Evolutionary conservation across 768 basidiomycete species (phyloP), one percentile per base, ranked within the genome.

Genomic region (Hygrophorus pudorinus): DNA sequence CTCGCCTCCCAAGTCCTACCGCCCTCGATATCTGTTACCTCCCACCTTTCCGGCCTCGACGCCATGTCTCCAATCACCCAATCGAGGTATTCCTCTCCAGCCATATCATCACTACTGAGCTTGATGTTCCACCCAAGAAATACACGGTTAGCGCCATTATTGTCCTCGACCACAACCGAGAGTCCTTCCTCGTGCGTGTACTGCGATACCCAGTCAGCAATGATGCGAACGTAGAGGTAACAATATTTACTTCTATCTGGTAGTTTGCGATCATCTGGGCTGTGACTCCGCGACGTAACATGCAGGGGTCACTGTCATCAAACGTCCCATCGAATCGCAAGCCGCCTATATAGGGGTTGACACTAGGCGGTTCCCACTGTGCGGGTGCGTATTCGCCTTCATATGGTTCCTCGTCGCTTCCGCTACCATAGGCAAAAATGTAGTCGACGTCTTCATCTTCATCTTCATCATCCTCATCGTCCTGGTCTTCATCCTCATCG

Each of bases 61-160:
- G 53, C 59, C 38, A 68, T 56, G 28, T 70, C 68, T 11, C 47
- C 44, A 36, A 71, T 46, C 16, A 76, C 56, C 35, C 59, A 53
- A 37, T 61, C 61, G 44, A 81, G 72, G 27, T 63, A 75, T 30
- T 52, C 55, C 7, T 62, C 59, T 14, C 72, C 77, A 37, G 68
- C 66, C 5, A 53, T 54, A 46, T 79, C 79, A 32, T 61, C 60
- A 11, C 51, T 57, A 45, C 75, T 67, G 38, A 79, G 58, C 14
- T 60, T 51, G 43, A 85, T 70, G 50, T 83, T 85, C 80, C 80
- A 86, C 4, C 84, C 84, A 4, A 86, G 66, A 49, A 67, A 79
- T 7, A 85, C 54, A 20, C 68, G 65, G 50, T 12, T 55, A 61
- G 18, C 64, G 57, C 41, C 38, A 18, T 55, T 45, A 34, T 34